phyloP scores from a whole-genome alignment of 192 early-diverging fungal species.

The Polychytrium aggregatum region DNA sequence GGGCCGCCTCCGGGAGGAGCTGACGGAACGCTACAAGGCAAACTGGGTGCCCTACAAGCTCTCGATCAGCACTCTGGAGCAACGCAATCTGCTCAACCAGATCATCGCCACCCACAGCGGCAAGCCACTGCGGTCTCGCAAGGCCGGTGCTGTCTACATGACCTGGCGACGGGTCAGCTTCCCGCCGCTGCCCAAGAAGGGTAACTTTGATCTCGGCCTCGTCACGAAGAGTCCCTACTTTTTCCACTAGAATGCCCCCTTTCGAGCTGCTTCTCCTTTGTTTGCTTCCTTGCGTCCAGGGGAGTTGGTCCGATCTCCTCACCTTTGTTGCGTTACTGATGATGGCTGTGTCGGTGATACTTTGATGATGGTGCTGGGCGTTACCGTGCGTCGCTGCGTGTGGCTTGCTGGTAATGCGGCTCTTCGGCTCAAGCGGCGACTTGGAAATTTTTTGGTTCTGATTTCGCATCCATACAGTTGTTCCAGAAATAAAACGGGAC shows the following conservation, averaged over 20 bases:
- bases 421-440: too few relatives aligned
- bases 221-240: conserved; percentile 82
- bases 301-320: too few relatives aligned
- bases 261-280: too few relatives aligned
- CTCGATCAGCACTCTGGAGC: conserved; percentile 14
- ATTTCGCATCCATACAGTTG: too few relatives aligned
- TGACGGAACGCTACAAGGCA: conserved; percentile 64
- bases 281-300: too few relatives aligned
- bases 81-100: conserved; percentile 12
- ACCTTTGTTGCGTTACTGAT: too few relatives aligned
- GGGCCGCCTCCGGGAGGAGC: conserved; percentile 69
- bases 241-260: conserved; percentile 81
- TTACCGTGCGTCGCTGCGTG: too few relatives aligned
- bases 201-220: conserved; percentile 72
- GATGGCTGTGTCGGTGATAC: too few relatives aligned
- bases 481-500: too few relatives aligned
- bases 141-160: conserved; percentile 4
- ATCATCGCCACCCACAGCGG: conserved; percentile 11
- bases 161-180: conserved; percentile 56
- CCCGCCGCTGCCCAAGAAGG: conserved; percentile 63
- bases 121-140: background rate
- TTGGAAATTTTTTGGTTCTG: too few relatives aligned
- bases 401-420: too few relatives aligned
- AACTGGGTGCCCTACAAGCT: conserved; percentile 53
- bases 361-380: too few relatives aligned